Conservation (phyloP, 192 early-diverging fungal genomes). For the Ambispora gerdemannii region DNA sequence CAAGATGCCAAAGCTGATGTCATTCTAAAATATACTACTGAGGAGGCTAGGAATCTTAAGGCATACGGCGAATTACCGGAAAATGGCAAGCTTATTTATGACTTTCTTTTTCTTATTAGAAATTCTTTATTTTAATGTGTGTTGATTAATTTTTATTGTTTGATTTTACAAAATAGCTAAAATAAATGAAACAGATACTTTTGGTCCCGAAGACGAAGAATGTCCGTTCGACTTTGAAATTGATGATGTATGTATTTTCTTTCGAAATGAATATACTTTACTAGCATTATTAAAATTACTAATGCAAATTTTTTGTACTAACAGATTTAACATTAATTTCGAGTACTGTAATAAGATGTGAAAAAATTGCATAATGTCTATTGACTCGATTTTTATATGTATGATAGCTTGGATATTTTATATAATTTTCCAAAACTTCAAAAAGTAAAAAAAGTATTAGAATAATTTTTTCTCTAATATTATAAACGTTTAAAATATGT, state of each 20-base stretch:
- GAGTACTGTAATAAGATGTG: no score
- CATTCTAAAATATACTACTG: constrained; percentile 92
- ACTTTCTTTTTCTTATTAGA: not conserved
- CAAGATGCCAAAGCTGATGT: constrained; percentile 93
- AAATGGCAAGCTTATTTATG: constrained; percentile 47
- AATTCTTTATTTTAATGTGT: not conserved
- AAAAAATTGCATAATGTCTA: no score
- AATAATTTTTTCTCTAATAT: no score
- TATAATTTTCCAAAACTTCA: no score
- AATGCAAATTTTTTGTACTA: no score
- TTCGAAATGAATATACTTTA: no score
- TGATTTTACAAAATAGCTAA: constrained; percentile 42
- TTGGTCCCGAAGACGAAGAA: constrained; percentile 61
- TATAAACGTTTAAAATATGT: no score
- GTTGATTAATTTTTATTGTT: constrained; percentile 14
- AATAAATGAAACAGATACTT: constrained; percentile 79
- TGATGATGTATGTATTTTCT: constrained; percentile 63
- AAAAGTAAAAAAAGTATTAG: no score
- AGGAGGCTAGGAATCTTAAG: constrained; percentile 92
- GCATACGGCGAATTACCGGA: constrained; percentile 95
- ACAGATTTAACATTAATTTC: no score
- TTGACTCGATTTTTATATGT: no score
- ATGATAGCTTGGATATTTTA: no score
- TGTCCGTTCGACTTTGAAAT: constrained; percentile 91
- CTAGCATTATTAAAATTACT: no score